phyloP scores from a whole-genome alignment of 1,139 yeast species.

The Taphrina sp. region DNA sequence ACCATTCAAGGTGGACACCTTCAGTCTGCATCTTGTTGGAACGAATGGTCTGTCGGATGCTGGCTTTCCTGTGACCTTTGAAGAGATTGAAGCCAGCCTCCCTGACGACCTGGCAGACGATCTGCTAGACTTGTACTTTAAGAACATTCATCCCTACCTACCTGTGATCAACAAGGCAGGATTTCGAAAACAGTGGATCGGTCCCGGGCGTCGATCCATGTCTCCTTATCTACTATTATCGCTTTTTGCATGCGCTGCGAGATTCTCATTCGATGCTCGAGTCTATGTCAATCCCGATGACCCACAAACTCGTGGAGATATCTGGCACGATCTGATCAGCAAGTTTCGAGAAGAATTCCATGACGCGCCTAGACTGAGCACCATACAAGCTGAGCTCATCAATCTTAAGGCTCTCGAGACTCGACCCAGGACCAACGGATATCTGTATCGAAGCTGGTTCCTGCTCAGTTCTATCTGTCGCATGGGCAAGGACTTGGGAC shows the following conservation, averaged over 20 bases:
- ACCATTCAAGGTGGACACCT: slow-evolving; percentile 5
- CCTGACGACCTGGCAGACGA: slow-evolving; percentile 18
- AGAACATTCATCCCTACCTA: slow-evolving; percentile 27
- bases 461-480: slow-evolving; percentile 12
- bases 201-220: neutral
- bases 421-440: slow-evolving; percentile 11
- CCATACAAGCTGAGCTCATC: slow-evolving; percentile 27
- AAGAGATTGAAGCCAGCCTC: slow-evolving; percentile 11
- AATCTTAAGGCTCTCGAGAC: slow-evolving; percentile 30
- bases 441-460: slow-evolving; percentile 24
- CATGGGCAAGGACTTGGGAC: slow-evolving; percentile 24
- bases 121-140: slow-evolving; percentile 16
- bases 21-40: neutral
- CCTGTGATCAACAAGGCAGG: slow-evolving; percentile 20
- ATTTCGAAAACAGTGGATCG: slow-evolving; percentile 9
- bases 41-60: neutral
- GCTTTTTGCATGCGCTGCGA: slow-evolving; percentile 26
- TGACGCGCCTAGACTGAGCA: slow-evolving; percentile 27
- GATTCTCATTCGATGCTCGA: slow-evolving; percentile 19
- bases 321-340: slow-evolving; percentile 9
- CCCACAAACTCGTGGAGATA: slow-evolving; percentile 12
- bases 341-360: slow-evolving; percentile 9
- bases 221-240: slow-evolving; percentile 18
- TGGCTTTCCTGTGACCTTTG: slow-evolving; percentile 15
- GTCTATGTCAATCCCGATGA: slow-evolving; percentile 5